Conservation (phyloP, 108 stramenopile species). For the Poteriospumella lacustris region DNA sequence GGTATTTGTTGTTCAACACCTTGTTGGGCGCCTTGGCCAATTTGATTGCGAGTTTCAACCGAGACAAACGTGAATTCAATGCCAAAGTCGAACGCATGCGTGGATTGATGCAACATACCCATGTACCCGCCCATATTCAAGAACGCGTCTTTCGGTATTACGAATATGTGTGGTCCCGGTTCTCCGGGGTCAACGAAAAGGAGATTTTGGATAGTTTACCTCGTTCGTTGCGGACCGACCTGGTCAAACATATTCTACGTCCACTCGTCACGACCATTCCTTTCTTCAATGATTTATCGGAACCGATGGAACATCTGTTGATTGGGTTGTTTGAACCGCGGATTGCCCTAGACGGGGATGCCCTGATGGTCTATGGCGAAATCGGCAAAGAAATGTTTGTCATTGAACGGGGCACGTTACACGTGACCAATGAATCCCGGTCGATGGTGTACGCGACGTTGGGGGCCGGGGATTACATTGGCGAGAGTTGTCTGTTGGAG, state of each 20-base stretch:
- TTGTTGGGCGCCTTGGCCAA: conserved; percentile 57
- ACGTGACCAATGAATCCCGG: conserved; percentile 29
- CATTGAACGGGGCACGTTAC: conserved; percentile 47
- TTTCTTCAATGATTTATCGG: conserved; percentile 46
- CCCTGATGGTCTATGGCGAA: conserved; percentile 48
- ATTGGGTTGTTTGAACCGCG: conserved; percentile 38
- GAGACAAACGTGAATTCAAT: conserved; percentile 16
- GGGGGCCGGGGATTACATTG: conserved; percentile 51
- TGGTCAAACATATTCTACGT: conserved; percentile 45
- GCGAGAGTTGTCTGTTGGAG: conserved; percentile 49
- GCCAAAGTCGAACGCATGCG: conserved; percentile 17
- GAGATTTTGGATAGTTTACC: conserved; percentile 49
- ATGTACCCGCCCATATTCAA: conserved; percentile 29
- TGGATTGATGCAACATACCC: conserved; percentile 30
- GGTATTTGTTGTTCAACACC: conserved; percentile 53
- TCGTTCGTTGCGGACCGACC: conserved; percentile 37
- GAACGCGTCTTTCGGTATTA: conserved; percentile 45
- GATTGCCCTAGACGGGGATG: conserved; percentile 50
- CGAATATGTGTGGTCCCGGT: conserved; percentile 55
- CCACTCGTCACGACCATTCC: conserved; percentile 37
- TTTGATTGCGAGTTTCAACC: conserved; percentile 53
- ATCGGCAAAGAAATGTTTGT: conserved; percentile 46
- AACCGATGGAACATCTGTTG: conserved; percentile 42
- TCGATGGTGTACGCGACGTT: conserved; percentile 38
- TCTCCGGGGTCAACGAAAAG: conserved; percentile 53